These are phyloP conservation scores for Simmondsia chinensis DNA, from an alignment of 148 eudicot genomes.

Conservation along the genomic window DNA sequence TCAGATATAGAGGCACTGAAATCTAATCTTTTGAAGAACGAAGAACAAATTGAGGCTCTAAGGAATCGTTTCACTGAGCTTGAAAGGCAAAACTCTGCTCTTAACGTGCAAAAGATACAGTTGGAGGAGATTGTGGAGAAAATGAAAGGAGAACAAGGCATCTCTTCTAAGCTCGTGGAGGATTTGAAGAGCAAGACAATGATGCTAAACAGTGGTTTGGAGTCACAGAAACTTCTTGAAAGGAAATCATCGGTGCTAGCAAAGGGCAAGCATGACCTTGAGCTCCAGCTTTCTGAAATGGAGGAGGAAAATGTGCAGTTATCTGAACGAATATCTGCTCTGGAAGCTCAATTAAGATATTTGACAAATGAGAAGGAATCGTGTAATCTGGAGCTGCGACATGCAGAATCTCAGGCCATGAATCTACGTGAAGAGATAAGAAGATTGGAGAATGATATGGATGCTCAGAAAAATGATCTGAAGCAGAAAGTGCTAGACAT, in stretches of 20 bases:
- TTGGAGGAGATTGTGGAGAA: no score
- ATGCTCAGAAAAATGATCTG: constrained; percentile 30
- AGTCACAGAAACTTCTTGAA: constrained; percentile 40
- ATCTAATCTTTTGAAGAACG: constrained; percentile 17
- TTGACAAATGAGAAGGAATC: constrained; percentile 50
- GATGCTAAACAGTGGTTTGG: constrained; percentile 27
- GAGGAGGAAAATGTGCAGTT: constrained; percentile 54
- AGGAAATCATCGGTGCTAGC: constrained; percentile 38
- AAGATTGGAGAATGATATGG: constrained; percentile 36
- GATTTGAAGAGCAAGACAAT: constrained; percentile 26
- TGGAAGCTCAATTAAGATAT: constrained; percentile 48
- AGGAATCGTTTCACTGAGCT: constrained; percentile 21
- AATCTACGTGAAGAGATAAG: constrained; percentile 50
- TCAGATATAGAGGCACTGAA: constrained; percentile 25
- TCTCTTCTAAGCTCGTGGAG: constrained; percentile 24
- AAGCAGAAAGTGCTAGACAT: constrained; percentile 38
- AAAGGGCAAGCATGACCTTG: constrained; percentile 41
- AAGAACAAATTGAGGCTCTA: constrained; percentile 29
- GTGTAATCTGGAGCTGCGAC: constrained; percentile 33
- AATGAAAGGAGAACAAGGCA: constrained; percentile 27
- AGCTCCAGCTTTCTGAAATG: constrained; percentile 31
- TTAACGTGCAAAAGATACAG: no score
- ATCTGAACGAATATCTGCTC: constrained; percentile 40
- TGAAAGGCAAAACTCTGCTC: constrained; percentile 33
- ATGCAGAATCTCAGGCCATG: constrained; percentile 28